Evolutionary conservation across 2,329 filamentous ascomycete species (phyloP), one percentile per base, ranked within the genome.

Genomic region (Cytospora piceicola): DNA sequence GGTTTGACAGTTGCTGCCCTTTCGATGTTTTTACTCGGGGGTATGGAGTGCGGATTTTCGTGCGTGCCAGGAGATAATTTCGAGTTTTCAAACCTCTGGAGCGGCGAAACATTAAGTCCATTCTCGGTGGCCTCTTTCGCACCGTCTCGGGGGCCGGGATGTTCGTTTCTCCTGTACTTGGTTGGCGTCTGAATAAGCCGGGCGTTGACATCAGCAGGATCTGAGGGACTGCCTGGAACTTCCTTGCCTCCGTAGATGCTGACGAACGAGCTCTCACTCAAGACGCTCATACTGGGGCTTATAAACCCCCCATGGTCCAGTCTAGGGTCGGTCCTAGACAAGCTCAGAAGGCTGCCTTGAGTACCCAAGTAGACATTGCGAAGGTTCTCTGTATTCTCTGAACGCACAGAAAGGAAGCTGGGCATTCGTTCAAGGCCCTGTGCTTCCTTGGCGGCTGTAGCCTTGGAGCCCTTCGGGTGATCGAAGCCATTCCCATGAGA

Each of bases 231-330:
- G 12, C 74, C 72, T 2, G 70, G 62, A 14, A 69, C 60, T 9
- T 68, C 71, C 67, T 81, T 82, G 29, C 79, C 75, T 3, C 87
- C 88, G 63, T 90, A 90, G 0, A 90, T 79, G 70, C 88, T 90
- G 27, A 84, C 70, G 70, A 90, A 90, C 0, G 88, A 90, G 72
- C 87, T 90, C 73, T 90, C 87, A 69, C 88, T 90, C 68, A 90
- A 75, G 15, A 90, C 79, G 69, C 88, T 90, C 58, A 90, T 75
- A 39, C 82, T 84, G 4, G 88, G 88, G 69, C 87, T 90, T 32
- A 78, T 79, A 66, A 85, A 71, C 53, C 78, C 79, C 61, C 77
- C 73, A 59, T 70, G 61, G 20, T 74, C 71, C 39, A 82, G 73
- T 24, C 81, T 81, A 1, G 83, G 80, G 24, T 74, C 71, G 30